phyloP scores from a whole-genome alignment of 2,329 filamentous ascomycete genomes.

The Fusarium setosum region DNA sequence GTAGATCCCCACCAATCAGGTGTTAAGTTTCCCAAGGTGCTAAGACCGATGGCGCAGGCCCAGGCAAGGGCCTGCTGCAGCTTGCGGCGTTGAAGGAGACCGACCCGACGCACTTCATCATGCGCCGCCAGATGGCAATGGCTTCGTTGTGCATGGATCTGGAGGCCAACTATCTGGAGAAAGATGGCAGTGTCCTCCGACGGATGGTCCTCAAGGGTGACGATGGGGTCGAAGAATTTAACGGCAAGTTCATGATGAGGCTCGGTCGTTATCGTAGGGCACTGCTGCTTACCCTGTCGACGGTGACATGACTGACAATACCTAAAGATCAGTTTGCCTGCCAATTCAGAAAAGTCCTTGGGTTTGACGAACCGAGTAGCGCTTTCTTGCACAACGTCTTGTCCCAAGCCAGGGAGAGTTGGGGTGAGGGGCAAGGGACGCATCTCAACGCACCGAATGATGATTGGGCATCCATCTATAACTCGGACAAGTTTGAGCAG shows the following conservation, averaged over 20 bases:
- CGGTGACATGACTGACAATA: not conserved
- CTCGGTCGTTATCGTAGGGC: slow-evolving; percentile 16
- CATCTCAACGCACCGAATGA: slow-evolving; percentile 7
- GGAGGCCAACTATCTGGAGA: slow-evolving; percentile 12
- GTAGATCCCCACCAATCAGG: not conserved
- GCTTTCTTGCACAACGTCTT: not conserved
- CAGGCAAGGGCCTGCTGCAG: slow-evolving; percentile 1
- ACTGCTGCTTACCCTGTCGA: not conserved
- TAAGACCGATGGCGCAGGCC: slow-evolving; percentile 6
- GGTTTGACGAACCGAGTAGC: slow-evolving; percentile 4
- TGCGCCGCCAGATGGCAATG: slow-evolving; percentile 4
- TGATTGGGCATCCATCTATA: slow-evolving; percentile 9
- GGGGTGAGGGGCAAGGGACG: slow-evolving; percentile 6
- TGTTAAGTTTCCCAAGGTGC: not conserved
- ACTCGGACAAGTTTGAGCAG: slow-evolving; percentile 7
- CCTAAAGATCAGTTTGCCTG: slow-evolving; percentile 9
- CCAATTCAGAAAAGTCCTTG: slow-evolving; percentile 8
- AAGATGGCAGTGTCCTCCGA: not conserved
- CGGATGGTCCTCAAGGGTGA: slow-evolving; percentile 12
- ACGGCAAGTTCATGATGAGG: slow-evolving; percentile 2
- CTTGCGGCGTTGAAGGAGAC: slow-evolving; percentile 1
- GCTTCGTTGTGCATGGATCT: slow-evolving; percentile 12
- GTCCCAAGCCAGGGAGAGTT: not conserved
- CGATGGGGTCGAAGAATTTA: slow-evolving; percentile 2
- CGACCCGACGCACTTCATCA: slow-evolving; percentile 16